Conservation (phyloP, 805 yeast species). For the Ogataea philodendri region DNA sequence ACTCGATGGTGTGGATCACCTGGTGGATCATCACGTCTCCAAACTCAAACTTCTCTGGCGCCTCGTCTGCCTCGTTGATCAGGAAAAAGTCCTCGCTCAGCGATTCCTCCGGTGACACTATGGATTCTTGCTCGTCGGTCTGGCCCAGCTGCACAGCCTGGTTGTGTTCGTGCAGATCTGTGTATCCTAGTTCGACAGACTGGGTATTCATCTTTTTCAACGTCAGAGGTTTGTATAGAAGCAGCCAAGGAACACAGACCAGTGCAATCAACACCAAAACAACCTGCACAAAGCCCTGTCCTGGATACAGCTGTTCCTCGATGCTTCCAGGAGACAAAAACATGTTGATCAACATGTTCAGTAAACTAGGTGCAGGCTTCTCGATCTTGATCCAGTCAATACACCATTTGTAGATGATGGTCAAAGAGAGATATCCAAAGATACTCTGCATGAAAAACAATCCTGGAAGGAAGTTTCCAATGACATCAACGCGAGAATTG, state of each 20-base stretch:
- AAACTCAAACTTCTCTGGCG: constrained; percentile 45
- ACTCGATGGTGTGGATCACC: constrained; percentile 78
- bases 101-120: constrained; percentile 24
- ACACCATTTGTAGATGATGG: constrained; percentile 72
- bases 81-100: constrained; percentile 29
- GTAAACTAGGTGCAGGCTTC: constrained; percentile 66
- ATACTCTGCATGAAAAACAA: constrained; percentile 72
- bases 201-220: constrained; percentile 44
- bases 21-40: constrained; percentile 77
- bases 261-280: constrained; percentile 56
- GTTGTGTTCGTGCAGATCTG: constrained; percentile 41
- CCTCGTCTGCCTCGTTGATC: constrained; percentile 33
- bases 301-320: constrained; percentile 63
- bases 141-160: constrained; percentile 27
- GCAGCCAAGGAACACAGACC: constrained; percentile 72
- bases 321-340: constrained; percentile 69
- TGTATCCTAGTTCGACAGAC: constrained; percentile 50
- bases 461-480: constrained; percentile 75
- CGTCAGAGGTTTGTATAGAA: constrained; percentile 60
- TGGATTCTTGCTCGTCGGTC: constrained; percentile 25
- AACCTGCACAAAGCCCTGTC: constrained; percentile 62
- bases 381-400: constrained; percentile 65
- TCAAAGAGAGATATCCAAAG: constrained; percentile 66
- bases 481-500: constrained; percentile 58
- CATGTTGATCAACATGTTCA: constrained; percentile 76